Percentiles rank a stretch among this genome's conserved stretches.
Conservation (phyloP, 441 rosid species). For the Breynia disticha region DNA sequence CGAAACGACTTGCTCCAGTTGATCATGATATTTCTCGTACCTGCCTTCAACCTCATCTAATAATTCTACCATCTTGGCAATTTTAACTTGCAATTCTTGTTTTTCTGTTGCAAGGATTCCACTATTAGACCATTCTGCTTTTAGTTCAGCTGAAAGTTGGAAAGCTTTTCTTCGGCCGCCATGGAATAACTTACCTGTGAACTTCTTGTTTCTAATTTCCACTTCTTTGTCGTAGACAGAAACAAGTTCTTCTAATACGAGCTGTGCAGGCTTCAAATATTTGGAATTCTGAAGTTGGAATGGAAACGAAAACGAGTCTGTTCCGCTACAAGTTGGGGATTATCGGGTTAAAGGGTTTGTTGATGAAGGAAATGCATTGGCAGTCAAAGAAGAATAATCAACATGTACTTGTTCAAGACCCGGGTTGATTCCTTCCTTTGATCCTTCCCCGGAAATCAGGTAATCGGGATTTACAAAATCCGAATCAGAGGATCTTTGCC, state of each 20-base stretch:
- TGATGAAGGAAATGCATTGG: slow-evolving; percentile 26
- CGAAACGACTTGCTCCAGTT: slow-evolving; percentile 49
- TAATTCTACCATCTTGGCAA: slow-evolving; percentile 52
- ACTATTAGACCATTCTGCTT: slow-evolving; percentile 43
- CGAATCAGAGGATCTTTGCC: slow-evolving; percentile 26
- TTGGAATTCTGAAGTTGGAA: slow-evolving; percentile 44
- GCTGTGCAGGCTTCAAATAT: slow-evolving; percentile 47
- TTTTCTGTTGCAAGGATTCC: slow-evolving; percentile 36
- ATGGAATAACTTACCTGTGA: slow-evolving; percentile 30
- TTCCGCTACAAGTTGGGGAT: slow-evolving; percentile 12
- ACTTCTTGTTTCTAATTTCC: slow-evolving; percentile 36
- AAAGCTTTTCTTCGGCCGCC: slow-evolving; percentile 37
- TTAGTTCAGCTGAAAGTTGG: slow-evolving; percentile 47
- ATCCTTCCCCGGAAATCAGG: slow-evolving; percentile 22
- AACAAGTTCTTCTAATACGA: slow-evolving; percentile 61
- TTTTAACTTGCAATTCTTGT: slow-evolving; percentile 41
- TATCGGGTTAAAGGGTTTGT: slow-evolving; percentile 21
- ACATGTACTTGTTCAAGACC: slow-evolving; percentile 21
- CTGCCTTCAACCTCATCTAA: slow-evolving; percentile 69
- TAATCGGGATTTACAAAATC: slow-evolving; percentile 23
- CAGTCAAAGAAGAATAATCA: slow-evolving; percentile 19
- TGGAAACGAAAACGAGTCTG: slow-evolving; percentile 24
- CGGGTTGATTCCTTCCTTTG: slow-evolving; percentile 28
- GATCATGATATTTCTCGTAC: slow-evolving; percentile 57
- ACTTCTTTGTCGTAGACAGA: slow-evolving; percentile 33